Base-by-base conservation (phyloP, 2,329 filamentous ascomycete genomes). In the Simplicillium aogashimaense region DNA sequence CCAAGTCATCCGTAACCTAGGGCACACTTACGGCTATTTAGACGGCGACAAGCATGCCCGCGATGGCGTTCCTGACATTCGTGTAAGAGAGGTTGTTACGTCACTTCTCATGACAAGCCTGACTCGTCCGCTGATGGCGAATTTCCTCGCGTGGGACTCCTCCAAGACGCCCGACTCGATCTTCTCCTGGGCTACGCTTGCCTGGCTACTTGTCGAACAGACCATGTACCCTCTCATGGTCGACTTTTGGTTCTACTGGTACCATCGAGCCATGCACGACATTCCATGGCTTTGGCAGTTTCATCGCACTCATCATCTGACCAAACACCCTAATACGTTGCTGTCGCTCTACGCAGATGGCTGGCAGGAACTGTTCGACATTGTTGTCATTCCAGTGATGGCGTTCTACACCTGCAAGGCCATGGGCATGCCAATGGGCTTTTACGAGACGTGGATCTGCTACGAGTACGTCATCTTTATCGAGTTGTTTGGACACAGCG, bases 371-470 rank as follows among this genome's bases (percentile, higher is more conserved):
- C 49, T 66, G 13, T 58, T 64, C 41, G 63, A 67, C 36, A 62
- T 65, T 25, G 59, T 55, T 7, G 60, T 57, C 13, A 55, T 67
- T 6, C 64, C 64, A 0, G 45, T 65, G 12, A 44, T 65, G 35
- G 60, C 62, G 1, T 66, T 58, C 43, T 46, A 53, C 29, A 56
- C 48, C 3, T 43, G 66, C 17, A 56, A 52, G 34, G n/a, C 35
- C 17, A 9, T 53, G 35, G 61, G 63, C 1, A 28, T 67, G 13
- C 63, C 63, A 0, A 60, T 67, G 60, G 63, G 60, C 7, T 68
- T 67, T 46, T 67, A 66, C 40, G 64, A 66, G 29, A 66, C 61
- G 57, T 68, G 64, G 64, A 47, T 68, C 15, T 67, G 64, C 48
- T 57, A 65, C 36, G 52, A 63, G 39, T 68, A 65, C 38, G 53